Conservation (phyloP, 225 moss, liverwort and hornwort genomes). For the Pleurozium schreberi region DNA sequence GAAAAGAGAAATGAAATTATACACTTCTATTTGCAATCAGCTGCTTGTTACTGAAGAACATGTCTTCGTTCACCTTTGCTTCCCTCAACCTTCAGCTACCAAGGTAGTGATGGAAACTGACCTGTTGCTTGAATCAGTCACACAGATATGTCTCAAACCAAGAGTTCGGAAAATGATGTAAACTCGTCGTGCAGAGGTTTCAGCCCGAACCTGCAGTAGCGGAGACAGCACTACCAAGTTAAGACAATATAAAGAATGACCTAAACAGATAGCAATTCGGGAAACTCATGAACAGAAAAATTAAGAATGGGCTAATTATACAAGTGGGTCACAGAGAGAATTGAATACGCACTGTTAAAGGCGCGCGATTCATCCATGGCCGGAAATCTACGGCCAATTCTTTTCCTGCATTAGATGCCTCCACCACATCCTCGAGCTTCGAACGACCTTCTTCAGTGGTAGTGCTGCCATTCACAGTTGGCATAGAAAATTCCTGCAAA, state of each 20-base stretch:
- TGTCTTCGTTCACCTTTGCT: neutral
- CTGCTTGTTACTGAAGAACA: neutral
- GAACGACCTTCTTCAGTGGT: slow-evolving; percentile 1
- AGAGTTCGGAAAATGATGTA: slow-evolving; percentile 79
- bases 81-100: neutral
- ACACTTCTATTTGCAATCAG: neutral
- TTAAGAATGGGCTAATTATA: neutral
- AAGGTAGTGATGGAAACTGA: neutral
- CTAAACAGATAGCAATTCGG: neutral
- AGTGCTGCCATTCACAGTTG: neutral
- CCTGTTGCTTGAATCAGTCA: slow-evolving; percentile 68
- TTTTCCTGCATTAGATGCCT: slow-evolving; percentile 8
- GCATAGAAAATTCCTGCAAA: slow-evolving; percentile 16
- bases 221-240: neutral
- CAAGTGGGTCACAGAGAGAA: neutral
- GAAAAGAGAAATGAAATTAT: neutral
- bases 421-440: neutral
- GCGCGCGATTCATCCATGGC: slow-evolving; percentile 80
- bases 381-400: slow-evolving; percentile 58
- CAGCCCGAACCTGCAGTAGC: slow-evolving; percentile 53
- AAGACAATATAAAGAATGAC: neutral
- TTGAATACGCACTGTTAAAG: slow-evolving; percentile 41
- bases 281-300: neutral
- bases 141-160: slow-evolving; percentile 72
- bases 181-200: slow-evolving; percentile 75